Evolutionary conservation across 495 filamentous ascomycete species (phyloP).

Genomic region (Mycothermus thermophilus): DNA sequence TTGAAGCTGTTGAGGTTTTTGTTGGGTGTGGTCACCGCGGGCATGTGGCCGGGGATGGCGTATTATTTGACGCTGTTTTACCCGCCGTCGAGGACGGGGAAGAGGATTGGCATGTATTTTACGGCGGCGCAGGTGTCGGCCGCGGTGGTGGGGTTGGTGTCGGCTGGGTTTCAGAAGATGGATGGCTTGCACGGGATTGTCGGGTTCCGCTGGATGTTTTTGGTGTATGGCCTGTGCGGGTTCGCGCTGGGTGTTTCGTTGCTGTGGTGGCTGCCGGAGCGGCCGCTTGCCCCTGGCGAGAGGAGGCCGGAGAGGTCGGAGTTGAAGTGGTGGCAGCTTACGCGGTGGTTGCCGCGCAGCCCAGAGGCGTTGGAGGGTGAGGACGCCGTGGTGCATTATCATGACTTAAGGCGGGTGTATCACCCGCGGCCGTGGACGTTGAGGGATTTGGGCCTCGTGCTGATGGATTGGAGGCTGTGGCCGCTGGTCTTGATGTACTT

Average conservation of each 20-base stretch:
- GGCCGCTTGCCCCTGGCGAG: slow-evolving; percentile 55
- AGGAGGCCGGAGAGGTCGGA: slow-evolving; percentile 20
- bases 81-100: slow-evolving; percentile 70
- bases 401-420: slow-evolving; percentile 71
- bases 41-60: slow-evolving; percentile 92
- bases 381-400: slow-evolving; percentile 72
- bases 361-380: slow-evolving; percentile 59
- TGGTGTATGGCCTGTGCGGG: slow-evolving; percentile 68
- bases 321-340: slow-evolving; percentile 30
- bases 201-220: slow-evolving; percentile 92
- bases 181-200: slow-evolving; percentile 62
- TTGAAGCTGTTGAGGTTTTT: slow-evolving; percentile 83
- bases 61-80: slow-evolving; percentile 91
- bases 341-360: slow-evolving; percentile 50
- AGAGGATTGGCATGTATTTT: slow-evolving; percentile 79
- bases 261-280: slow-evolving; percentile 84
- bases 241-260: slow-evolving; percentile 55
- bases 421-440: slow-evolving; percentile 54
- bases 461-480: slow-evolving; percentile 78
- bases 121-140: slow-evolving; percentile 83
- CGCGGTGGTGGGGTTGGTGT: slow-evolving; percentile 78
- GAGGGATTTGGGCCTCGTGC: slow-evolving; percentile 49
- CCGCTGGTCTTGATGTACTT: slow-evolving; percentile 85
- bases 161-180: slow-evolving; percentile 84
- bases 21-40: slow-evolving; percentile 75